Base-by-base conservation (phyloP, 1,139 yeast genomes). In the Torulaspora pretoriensis region DNA sequence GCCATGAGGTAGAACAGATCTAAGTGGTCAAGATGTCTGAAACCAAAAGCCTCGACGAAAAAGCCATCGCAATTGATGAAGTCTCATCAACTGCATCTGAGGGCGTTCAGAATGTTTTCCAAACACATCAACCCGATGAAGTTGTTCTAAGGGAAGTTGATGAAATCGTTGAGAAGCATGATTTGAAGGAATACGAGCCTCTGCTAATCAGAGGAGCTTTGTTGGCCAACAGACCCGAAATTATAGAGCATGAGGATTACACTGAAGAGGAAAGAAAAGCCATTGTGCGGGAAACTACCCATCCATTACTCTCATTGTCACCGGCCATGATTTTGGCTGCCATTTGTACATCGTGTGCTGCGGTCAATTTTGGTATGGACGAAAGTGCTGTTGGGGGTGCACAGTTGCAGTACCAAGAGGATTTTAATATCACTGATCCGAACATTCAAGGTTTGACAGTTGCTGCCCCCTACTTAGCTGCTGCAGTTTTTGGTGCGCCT, bases 341-440 rank as follows among this genome's bases (percentile, higher is more conserved):
- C 2, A 17, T 60, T 8, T 46, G 59, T 14, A 54, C 62, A 13
- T 59, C 65, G 1, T 53, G 58, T 40, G 64, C 65, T 24, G 67
- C 66, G 8, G 48, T 61, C 1, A 60, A 59, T 38, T 61, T 61
- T 49, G 67, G 67, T 22, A 56, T 55, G 54, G 68, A 64, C 45
- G 68, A 64, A 43, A 61, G 79, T 3, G 80, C 77, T 10, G 68
- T 76, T 39, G 76, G 77, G 48, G 81, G 81, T 41, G 80, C 80
- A 10, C 70, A 70, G 14, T 58, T 76, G 35, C 74, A 73, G 50
- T 77, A 71, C 54, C 76, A 77, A 3, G 55, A 53, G 16, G 53
- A 55, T 33, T 66, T 73, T 49, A 68, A 69, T 1, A 63, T 75
- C 25, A 59, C 66, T 9, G 52, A 60, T 12, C 48, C 65, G 53